These are phyloP conservation scores for Tulasnella sp. DNA, from an alignment of 768 basidiomycete species.

Conservation along the genomic window DNA sequence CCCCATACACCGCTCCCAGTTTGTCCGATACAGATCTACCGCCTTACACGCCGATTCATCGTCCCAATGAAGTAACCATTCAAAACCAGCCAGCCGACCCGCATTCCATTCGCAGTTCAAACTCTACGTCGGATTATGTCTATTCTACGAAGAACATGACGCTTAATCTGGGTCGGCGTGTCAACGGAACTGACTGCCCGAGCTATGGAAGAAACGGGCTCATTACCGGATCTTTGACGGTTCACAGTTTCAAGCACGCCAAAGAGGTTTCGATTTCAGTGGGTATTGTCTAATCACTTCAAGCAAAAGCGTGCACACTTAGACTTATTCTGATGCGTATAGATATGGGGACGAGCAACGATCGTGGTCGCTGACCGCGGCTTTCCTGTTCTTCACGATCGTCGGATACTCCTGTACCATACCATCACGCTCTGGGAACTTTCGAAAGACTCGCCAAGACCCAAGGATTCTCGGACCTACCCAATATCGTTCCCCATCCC, in stretches of 20 bases:
- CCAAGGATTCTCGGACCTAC: not conserved
- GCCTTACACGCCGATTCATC: not conserved
- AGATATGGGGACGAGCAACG: constrained; percentile 16
- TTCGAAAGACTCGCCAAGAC: not conserved
- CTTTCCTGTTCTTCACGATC: constrained; percentile 13
- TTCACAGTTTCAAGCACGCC: constrained; percentile 18
- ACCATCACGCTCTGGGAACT: not conserved
- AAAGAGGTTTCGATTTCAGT: constrained; percentile 20
- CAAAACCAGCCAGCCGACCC: not conserved
- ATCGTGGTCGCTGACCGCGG: constrained; percentile 13
- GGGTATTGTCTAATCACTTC: not conserved
- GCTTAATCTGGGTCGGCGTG: not conserved
- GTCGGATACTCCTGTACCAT: constrained; percentile 10
- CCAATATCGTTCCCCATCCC: constrained; percentile 24
- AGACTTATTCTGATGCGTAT: not conserved
- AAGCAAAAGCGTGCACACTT: not conserved
- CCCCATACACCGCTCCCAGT: not conserved
- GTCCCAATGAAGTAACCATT: not conserved
- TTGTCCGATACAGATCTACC: not conserved
- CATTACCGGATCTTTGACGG: not conserved
- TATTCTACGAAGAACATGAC: constrained; percentile 17
- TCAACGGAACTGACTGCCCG: constrained; percentile 9
- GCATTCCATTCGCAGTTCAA: not conserved
- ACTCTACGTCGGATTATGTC: not conserved
- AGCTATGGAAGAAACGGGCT: constrained; percentile 15